phyloP scores from a whole-genome alignment of 2,329 filamentous ascomycete species.

The Cadophora malorum region DNA sequence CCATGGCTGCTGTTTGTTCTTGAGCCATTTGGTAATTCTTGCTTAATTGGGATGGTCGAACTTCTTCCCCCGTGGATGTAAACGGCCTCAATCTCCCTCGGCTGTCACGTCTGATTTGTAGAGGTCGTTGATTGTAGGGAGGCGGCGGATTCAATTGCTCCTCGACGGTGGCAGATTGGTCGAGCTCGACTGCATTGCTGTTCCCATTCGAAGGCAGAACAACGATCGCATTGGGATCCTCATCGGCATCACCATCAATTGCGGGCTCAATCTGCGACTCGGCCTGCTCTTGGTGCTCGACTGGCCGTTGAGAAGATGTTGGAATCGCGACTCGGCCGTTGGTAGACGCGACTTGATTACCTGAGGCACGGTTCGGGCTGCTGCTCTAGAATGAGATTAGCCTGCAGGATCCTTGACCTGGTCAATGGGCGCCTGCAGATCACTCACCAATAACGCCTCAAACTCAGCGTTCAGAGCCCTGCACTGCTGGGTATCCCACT shows the following conservation, averaged over 20 bases:
- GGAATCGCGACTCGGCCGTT: slow-evolving; percentile 6
- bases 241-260: not conserved
- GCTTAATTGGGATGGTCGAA: not conserved
- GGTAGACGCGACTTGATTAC: slow-evolving; percentile 23
- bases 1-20: slow-evolving; percentile 20
- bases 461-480: slow-evolving; percentile 12
- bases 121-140: not conserved
- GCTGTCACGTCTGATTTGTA: slow-evolving; percentile 19
- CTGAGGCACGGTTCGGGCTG: slow-evolving; percentile 10
- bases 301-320: not conserved
- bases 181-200: not conserved
- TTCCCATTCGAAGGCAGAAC: slow-evolving; percentile 6
- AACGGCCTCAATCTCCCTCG: slow-evolving; percentile 21
- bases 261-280: not conserved
- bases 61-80: slow-evolving; percentile 1
- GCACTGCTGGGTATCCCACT: slow-evolving; percentile 32
- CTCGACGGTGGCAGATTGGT: not conserved
- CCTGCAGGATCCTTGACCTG: slow-evolving; percentile 17
- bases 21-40: slow-evolving; percentile 8
- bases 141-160: not conserved
- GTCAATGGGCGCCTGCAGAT: slow-evolving; percentile 20
- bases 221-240: not conserved
- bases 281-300: not conserved
- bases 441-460: slow-evolving; percentile 28
- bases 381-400: slow-evolving; percentile 24